These are phyloP conservation scores for Chaetomium globosum DNA, from an alignment of 2,329 filamentous ascomycete species.

Conservation along the genomic window DNA sequence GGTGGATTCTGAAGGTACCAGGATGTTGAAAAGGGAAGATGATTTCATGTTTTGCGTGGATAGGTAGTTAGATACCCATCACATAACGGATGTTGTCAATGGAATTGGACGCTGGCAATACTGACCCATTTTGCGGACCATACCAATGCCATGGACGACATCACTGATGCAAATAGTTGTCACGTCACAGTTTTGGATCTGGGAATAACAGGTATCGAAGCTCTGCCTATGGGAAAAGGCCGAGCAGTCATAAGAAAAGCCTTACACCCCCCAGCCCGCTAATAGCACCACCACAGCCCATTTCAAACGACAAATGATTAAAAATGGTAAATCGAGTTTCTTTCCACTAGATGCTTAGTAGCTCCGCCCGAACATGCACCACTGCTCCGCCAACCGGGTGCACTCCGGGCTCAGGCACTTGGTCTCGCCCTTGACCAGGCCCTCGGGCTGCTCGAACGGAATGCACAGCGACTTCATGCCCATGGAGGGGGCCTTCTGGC, in stretches of 20 bases:
- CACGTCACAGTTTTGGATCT: conserved; percentile 10
- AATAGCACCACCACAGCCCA: neutral
- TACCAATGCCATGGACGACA: neutral
- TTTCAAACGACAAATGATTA: conserved; percentile 7
- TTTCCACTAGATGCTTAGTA: conserved; percentile 46
- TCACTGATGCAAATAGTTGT: neutral
- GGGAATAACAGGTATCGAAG: conserved; percentile 22
- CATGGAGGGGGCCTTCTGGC: conserved; percentile 60
- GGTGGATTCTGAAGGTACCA: neutral
- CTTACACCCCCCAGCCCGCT: neutral
- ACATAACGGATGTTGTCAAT: neutral
- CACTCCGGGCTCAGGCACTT: conserved; percentile 94
- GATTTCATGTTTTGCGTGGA: neutral
- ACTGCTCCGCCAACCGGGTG: conserved; percentile 72
- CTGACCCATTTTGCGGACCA: neutral
- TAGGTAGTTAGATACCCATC: neutral
- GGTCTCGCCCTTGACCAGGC: conserved; percentile 75
- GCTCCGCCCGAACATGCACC: conserved; percentile 88
- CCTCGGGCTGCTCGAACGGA: conserved; percentile 78
- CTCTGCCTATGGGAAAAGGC: neutral
- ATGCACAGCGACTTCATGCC: conserved; percentile 74
- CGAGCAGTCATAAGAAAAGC: conserved; percentile 6
- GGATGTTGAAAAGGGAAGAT: neutral
- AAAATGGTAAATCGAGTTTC: conserved; percentile 2
- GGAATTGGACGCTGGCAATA: neutral